Base-by-base conservation (phyloP, 2,329 filamentous ascomycete genomes). In the Colletotrichum phormii region DNA sequence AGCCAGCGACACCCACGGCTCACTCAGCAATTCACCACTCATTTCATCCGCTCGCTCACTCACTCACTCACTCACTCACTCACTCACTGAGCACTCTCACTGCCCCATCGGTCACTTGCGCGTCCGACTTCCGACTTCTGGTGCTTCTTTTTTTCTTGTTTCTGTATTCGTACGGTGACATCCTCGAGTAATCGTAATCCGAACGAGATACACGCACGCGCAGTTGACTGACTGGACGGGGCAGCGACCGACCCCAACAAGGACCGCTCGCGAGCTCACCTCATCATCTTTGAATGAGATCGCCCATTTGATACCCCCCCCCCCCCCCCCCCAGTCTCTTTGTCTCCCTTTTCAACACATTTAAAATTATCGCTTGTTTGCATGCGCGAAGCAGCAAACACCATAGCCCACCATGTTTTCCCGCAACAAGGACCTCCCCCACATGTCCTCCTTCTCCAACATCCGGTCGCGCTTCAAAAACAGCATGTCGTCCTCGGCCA, bases 401-500 rank as follows among this genome's bases (percentile, higher is more conserved):
- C 42, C 42, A 4, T 49, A 22, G 42, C 9, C 33, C 59, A 53
- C 24, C 70, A 72, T 72, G 70, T 72, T 72, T 24, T 70, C 70
- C 26, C 70, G 70, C n/a, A 46, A 57, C 12, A 72, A 55, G 66
- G 70, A 72, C 54, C 35, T 60, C 7, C 42, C 59, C 6, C 51
- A 68, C 37, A 42, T 46, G 31, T 42, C 59, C 8, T 64, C 66
- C 59, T 54, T 70, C 24, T 64, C 60, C 53, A 53, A 66, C 6
- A 35, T 72, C n/a, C 70, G 70, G 26, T 64, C 70, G 60, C 65
- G 70, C 42, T 70, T 72, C 54, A 70, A 64, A 54, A 46, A 49
- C 60, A 63, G 31, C 64, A 72, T 72, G 66, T 72, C 70, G 24
- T 70, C 65, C 11, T 70, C 66, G 31, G 65, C 70, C 59, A 83